These are phyloP conservation scores for Nephelium lappaceum DNA, from an alignment of 345 rosid species.

Conservation along the genomic window DNA sequence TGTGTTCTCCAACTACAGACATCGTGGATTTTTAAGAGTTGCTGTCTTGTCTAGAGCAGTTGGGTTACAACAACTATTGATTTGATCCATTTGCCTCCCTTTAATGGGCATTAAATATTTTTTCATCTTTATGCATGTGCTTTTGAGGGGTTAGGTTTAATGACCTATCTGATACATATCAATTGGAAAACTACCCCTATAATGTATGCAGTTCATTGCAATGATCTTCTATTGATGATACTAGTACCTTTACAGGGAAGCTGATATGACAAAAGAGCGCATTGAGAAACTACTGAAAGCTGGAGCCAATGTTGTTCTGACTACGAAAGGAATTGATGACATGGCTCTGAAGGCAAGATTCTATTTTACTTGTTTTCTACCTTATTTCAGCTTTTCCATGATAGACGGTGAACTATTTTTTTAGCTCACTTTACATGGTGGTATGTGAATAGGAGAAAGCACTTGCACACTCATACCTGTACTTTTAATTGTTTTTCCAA, in stretches of 20 bases:
- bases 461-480: not conserved
- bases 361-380: not conserved
- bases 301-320: constrained; percentile 96
- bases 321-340: constrained; percentile 98
- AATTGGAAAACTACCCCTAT: not conserved
- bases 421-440: not conserved
- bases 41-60: not conserved
- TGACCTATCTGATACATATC: not conserved
- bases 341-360: constrained; percentile 89
- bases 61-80: not conserved
- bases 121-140: not conserved
- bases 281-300: constrained; percentile 91
- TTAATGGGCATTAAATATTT: not conserved
- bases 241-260: constrained; percentile 63
- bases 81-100: not conserved
- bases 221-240: constrained; percentile 13
- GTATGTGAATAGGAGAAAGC: not conserved
- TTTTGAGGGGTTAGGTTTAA: not conserved
- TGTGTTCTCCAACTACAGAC: not conserved
- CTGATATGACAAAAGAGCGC: constrained; percentile 96
- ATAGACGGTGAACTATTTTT: not conserved
- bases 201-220: not conserved
- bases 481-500: not conserved
- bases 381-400: not conserved
- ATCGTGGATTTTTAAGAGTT: constrained; percentile 1